phyloP scores from a whole-genome alignment of 495 filamentous ascomycete genomes.

The Glarea lozoyensis region DNA sequence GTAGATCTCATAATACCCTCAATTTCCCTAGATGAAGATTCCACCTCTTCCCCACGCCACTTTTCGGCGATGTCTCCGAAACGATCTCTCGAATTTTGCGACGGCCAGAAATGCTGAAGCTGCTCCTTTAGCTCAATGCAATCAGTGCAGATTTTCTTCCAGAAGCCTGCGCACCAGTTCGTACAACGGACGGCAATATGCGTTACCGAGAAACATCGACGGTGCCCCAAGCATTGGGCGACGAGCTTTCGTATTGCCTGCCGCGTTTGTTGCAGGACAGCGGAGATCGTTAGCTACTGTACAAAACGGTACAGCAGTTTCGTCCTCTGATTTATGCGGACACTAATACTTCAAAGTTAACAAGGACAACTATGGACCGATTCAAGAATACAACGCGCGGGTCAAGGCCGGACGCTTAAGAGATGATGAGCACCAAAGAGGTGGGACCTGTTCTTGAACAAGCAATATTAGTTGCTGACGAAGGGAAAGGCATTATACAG shows the following conservation, averaged over 20 bases:
- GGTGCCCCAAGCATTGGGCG: background rate
- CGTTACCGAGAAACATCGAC: background rate
- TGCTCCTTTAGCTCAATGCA: background rate
- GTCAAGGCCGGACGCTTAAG: constrained; percentile 62
- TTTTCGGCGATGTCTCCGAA: background rate
- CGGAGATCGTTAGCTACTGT: constrained; percentile 18
- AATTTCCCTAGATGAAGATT: no score
- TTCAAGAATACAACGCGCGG: constrained; percentile 78
- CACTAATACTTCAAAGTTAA: constrained; percentile 9
- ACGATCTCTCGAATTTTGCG: background rate
- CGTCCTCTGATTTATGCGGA: background rate
- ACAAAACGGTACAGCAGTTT: constrained; percentile 14
- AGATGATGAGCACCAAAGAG: constrained; percentile 87
- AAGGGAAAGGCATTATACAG: constrained; percentile 64
- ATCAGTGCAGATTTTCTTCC: constrained; percentile 13
- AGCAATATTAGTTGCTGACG: background rate
- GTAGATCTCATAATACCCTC: no score
- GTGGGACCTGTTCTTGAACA: constrained; percentile 30
- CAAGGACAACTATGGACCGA: constrained; percentile 45
- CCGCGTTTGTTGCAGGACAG: constrained; percentile 17
- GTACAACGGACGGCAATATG: background rate
- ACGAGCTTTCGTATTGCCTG: constrained; percentile 3
- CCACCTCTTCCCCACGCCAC: background rate
- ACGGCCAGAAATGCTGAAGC: background rate
- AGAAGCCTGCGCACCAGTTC: background rate